A percentile compares a stretch with the other conserved stretches of the same genome.
phyloP scores from a whole-genome alignment of 2,329 filamentous ascomycete genomes.

The Colletotrichum sp. region DNA sequence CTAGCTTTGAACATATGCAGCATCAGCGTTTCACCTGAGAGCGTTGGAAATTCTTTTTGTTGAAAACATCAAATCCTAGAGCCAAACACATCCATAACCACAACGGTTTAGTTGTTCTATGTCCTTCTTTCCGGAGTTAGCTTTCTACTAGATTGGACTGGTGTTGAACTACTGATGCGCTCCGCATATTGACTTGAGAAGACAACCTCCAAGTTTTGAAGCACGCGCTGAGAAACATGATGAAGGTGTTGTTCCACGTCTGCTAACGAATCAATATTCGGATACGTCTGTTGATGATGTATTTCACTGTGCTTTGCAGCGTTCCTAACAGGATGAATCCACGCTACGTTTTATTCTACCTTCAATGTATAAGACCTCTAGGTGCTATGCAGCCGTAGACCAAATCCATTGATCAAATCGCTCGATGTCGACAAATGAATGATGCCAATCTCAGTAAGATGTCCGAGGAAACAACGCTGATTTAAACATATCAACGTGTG shows the following conservation, averaged over 20 bases:
- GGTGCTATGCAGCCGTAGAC: no score
- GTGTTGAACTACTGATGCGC: no score
- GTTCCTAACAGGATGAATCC: rapidly evolving
- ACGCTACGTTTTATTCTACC: neutral
- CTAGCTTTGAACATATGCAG: neutral
- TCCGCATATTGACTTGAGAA: neutral
- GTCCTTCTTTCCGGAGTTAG: no score
- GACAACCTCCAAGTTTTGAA: neutral
- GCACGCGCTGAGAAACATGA: neutral
- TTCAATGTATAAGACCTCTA: neutral
- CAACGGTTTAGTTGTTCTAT: no score
- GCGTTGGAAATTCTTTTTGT: neutral
- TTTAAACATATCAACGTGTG: neutral
- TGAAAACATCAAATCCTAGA: no score
- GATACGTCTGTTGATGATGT: neutral
- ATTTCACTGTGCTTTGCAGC: neutral
- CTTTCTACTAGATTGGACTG: no score
- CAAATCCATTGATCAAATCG: no score
- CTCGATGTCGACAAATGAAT: neutral
- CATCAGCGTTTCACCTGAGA: neutral
- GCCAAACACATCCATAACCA: no score
- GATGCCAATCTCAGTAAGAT: neutral
- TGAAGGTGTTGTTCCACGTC: rapidly evolving
- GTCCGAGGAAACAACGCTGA: neutral
- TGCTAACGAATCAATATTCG: neutral